phyloP scores from a whole-genome alignment of 2,329 filamentous ascomycete genomes.

The Xylariaceae sp. region DNA sequence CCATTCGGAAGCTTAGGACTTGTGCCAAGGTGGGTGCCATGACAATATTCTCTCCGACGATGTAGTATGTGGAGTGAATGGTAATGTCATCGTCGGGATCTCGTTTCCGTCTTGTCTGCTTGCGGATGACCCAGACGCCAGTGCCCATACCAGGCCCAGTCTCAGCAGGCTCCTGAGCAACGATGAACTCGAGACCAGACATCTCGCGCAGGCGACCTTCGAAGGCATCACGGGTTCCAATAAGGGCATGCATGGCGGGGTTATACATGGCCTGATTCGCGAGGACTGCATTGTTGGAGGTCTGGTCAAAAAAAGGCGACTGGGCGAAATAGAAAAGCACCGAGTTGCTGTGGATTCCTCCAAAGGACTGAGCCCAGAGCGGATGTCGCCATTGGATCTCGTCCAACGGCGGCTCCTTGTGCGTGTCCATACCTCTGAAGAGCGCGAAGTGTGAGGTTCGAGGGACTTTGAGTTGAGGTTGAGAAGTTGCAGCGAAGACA shows the following conservation, averaged over 20 bases:
- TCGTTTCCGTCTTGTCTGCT: slow-evolving; percentile 60
- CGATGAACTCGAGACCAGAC: slow-evolving; percentile 63
- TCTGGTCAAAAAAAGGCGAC: slow-evolving; percentile 65
- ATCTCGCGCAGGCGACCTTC: slow-evolving; percentile 60
- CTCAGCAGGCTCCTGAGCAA: slow-evolving; percentile 62
- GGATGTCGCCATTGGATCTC: slow-evolving; percentile 65
- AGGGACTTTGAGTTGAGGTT: too few relatives aligned
- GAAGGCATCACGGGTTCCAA: slow-evolving; percentile 60
- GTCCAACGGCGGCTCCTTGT: slow-evolving; percentile 46
- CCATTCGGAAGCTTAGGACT: slow-evolving; percentile 56
- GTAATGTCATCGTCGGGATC: slow-evolving; percentile 56
- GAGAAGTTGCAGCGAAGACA: too few relatives aligned
- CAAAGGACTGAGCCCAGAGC: slow-evolving; percentile 45
- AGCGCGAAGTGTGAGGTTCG: too few relatives aligned
- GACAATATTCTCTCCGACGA: slow-evolving; percentile 64
- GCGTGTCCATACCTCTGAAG: slow-evolving; percentile 19
- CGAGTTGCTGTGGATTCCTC: slow-evolving; percentile 60
- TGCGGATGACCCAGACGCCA: slow-evolving; percentile 66
- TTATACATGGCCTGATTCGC: slow-evolving; percentile 61
- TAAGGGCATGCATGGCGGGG: slow-evolving; percentile 51
- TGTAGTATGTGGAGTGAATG: slow-evolving; percentile 59
- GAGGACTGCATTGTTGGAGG: slow-evolving; percentile 63
- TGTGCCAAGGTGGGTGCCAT: slow-evolving; percentile 61
- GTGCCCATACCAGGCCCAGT: slow-evolving; percentile 57
- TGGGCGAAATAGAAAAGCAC: slow-evolving; percentile 65